Conservation (phyloP, 1,284 basidiomycete species). For the Moesziomyces globuligerus region DNA sequence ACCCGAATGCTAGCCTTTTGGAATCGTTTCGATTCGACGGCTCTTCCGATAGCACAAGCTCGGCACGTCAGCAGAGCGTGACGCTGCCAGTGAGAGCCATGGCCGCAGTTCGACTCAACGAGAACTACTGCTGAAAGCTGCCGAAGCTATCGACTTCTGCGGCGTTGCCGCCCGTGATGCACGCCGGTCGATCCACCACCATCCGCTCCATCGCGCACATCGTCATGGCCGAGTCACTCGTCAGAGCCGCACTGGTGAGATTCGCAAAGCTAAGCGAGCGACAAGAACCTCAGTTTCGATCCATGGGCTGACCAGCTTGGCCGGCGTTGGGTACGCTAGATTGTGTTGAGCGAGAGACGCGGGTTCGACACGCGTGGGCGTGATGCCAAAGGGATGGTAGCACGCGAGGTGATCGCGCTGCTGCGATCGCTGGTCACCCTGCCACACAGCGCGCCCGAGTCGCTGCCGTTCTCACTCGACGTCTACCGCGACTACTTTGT, state of each 20-base stretch:
- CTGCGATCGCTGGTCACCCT: constrained; percentile 18
- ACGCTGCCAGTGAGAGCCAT: too few species aligned
- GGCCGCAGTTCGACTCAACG: too few species aligned
- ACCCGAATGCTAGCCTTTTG: too few species aligned
- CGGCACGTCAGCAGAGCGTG: too few species aligned
- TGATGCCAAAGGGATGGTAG: neutral
- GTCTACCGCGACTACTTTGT: constrained; percentile 24
- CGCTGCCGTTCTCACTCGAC: constrained; percentile 10
- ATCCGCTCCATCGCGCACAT: neutral
- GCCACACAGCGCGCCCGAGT: constrained; percentile 3
- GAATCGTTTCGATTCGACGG: too few species aligned
- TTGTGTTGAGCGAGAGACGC: constrained; percentile 4
- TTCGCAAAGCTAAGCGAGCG: neutral
- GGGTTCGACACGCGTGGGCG: too few species aligned
- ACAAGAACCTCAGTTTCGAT: too few species aligned
- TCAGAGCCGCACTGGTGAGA: constrained; percentile 31
- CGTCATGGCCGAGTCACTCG: constrained; percentile 16
- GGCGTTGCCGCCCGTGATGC: too few species aligned
- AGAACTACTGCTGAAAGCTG: too few species aligned
- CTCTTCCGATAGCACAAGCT: too few species aligned
- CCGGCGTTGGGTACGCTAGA: neutral
- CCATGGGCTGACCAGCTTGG: neutral
- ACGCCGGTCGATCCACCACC: too few species aligned
- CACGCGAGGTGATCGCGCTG: constrained; percentile 6
- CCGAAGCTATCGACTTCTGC: too few species aligned